phyloP scores from a whole-genome alignment of 169 alveolate species.

The Plasmodium sp. region DNA sequence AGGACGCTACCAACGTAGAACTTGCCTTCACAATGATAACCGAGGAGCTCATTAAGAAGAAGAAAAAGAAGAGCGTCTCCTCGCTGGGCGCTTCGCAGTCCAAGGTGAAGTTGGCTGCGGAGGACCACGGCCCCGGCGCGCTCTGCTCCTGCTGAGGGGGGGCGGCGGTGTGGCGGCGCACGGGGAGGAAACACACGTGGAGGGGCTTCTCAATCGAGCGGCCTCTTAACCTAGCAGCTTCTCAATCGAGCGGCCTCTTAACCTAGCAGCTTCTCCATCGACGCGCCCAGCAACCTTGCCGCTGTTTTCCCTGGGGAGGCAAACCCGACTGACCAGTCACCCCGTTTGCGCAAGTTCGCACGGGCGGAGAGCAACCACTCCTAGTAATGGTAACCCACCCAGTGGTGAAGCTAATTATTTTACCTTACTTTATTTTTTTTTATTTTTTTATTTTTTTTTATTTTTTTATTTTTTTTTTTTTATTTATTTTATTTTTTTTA shows the following conservation, averaged over 20 bases:
- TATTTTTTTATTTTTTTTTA: no score
- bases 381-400: neutral
- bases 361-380: neutral
- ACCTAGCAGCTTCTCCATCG: neutral
- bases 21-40: slow-evolving; percentile 82
- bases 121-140: neutral
- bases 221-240: no score
- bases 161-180: neutral
- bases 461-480: no score
- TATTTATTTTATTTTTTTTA: no score
- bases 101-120: slow-evolving; percentile 29
- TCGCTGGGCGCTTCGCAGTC: slow-evolving; percentile 2
- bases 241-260: no score
- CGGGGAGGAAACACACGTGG: neutral
- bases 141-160: slow-evolving; percentile 30
- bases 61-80: slow-evolving; percentile 25
- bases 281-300: neutral
- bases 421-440: no score
- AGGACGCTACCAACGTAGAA: slow-evolving; percentile 88
- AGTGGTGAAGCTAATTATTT: neutral
- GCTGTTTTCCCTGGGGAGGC: neutral
- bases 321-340: neutral
- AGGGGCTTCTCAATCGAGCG: no score
- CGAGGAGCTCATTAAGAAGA: slow-evolving; percentile 72
- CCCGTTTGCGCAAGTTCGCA: neutral